Evolutionary conservation across 2,329 filamentous ascomycete species (phyloP), one percentile per base, ranked within the genome.

Genomic region (Penicillium sp.): DNA sequence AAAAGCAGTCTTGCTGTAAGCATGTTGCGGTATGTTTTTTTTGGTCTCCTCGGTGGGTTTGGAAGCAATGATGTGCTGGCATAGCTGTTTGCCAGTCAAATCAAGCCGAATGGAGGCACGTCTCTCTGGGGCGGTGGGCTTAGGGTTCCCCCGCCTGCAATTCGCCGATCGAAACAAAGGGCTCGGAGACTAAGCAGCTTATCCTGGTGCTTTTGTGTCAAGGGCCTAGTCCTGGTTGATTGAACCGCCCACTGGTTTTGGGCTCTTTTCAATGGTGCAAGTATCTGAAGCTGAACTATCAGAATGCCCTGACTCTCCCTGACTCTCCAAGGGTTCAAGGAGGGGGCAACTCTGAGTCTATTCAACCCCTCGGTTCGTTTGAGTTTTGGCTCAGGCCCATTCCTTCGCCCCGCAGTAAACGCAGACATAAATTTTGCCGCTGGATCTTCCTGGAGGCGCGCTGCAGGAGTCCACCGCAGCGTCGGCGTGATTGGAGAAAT

Each of bases 21-120:
- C 24, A 14, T 48, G 45, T 14, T 51, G 48, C 36, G 48, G 39
- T 43, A 42, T 42, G 39, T 28, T 52, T 46, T 45, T 28, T 28
- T 28, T 28, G 5, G 24, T 28, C 24, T 28, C 34, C 46, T 56
- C 62, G 62, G 59, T 58, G 59, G 58, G 51, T 63, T 65, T 64
- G 53, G 39, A 45, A 31, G 42, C 28, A 60, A 62, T 74, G 90
- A 92, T 95, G 91, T 89, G 91, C 83, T 95, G 91, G 91, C 91
- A 87, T 87, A 80, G 81, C 82, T 88, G 82, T 82, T 86, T 84
- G 84, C 90, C 90, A 93, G 87, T 92, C 50, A 51, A 64, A 61
- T 63, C 39, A 40, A 61, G 48, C 59, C 62, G 54, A 61, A 54
- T 58, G 49, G 58, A 59, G 39, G 46, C 48, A 33, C 44, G 21